Base-by-base conservation (phyloP, 179 eudicot genomes). In the Silene vulgaris region DNA sequence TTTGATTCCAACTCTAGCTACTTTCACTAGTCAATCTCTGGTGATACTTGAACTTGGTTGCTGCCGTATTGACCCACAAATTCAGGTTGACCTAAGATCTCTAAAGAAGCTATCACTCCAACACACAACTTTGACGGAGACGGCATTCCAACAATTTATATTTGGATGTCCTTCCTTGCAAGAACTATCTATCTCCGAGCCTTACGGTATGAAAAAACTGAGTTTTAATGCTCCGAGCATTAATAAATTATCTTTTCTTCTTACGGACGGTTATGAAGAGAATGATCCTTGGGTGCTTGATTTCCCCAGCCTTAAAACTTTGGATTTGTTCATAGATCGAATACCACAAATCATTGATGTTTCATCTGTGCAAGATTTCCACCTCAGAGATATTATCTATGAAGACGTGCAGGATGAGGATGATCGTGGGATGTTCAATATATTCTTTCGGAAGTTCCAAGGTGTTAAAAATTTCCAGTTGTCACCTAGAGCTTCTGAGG, bases 101-200 rank as follows among this genome's bases (percentile, higher is more conserved):
- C 63, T 66, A 12, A 40, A 56, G 11, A 56, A 45, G n/a, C 28
- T 69, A 32, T 16, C 3, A 4, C 57, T 76, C 12, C 1, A 14
- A 0, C 1, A 1, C 17, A 61, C 40, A 6, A 1, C 0, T 3
- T 2, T 78, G 29, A 1, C 6, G 32, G 12, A 72, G 35, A 14
- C 21, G 8, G 26, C 0, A 0, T 77, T 63, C 17, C 19, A 52
- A 3, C 1, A 19, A 3, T n/a, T 71, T 23, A 19, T 77, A 29
- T 50, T 19, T 4, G 72, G 71, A 14, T 77, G 76, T 17, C 76
- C 65, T 21, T 57, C 52, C 19, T 66, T 78, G n/a, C 30, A 21
- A 65, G 73, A 78, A 5, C 32, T 72, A n/a, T 9, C 1, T 3
- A 63, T 45, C 9, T 17, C 3, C n/a, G 1, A 43, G 9, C 11